A percentile compares a stretch with the other conserved stretches of the same genome.
Evolutionary conservation across 1,284 basidiomycete genomes (phyloP).

Genomic region (Cystobasidium pallidum): DNA sequence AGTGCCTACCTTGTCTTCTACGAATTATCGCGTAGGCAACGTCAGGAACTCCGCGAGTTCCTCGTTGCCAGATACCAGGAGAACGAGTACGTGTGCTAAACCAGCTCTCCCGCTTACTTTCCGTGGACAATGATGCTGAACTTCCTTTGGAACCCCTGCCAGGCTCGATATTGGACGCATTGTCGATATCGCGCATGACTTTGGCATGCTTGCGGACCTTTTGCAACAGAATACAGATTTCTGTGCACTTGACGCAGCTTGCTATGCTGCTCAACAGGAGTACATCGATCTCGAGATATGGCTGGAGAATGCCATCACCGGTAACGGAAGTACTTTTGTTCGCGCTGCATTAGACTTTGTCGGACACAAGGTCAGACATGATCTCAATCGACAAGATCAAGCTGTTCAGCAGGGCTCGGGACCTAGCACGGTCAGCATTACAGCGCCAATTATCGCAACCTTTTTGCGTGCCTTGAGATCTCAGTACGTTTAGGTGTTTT

Average conservation of each 20-base stretch:
- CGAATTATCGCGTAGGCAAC: conserved; percentile 89
- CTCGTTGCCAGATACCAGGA: conserved; percentile 91
- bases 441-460: conserved; percentile 83
- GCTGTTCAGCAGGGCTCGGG: conserved; percentile 62
- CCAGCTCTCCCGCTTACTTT: not conserved
- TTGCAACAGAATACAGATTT: conserved; percentile 83
- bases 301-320: conserved; percentile 82
- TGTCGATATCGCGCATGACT: conserved; percentile 90
- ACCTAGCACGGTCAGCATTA: conserved; percentile 76
- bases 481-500: conserved; percentile 65
- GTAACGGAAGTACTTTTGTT: conserved; percentile 82
- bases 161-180: conserved; percentile 86
- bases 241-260: conserved; percentile 89
- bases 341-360: conserved; percentile 83
- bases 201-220: conserved; percentile 88
- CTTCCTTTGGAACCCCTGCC: not conserved
- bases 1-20: conserved; percentile 96
- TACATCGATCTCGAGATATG: conserved; percentile 95
- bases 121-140: not conserved
- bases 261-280: conserved; percentile 87
- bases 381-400: conserved; percentile 77
- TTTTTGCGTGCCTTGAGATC: conserved; percentile 84
- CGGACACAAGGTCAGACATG: conserved; percentile 86
- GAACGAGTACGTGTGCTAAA: conserved; percentile 62
- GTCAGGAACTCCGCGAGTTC: conserved; percentile 78